Evolutionary conservation across 208 protist species (phyloP).

Genomic region (Acanthamoeba pearcei): DNA sequence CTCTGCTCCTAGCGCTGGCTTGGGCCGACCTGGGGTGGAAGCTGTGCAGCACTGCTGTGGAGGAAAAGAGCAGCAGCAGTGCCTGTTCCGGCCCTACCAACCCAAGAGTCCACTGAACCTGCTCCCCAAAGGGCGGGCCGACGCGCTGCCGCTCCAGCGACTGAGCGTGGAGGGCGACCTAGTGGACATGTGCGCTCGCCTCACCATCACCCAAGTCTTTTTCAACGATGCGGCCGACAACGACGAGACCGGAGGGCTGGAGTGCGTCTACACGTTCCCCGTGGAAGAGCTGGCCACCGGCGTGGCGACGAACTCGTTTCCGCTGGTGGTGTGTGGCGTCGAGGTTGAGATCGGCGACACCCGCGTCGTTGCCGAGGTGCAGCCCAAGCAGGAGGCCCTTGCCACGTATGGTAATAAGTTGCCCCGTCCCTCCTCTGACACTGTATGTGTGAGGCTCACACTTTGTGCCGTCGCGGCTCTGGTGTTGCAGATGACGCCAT

Average conservation of each 20-base stretch:
- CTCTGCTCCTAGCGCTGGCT: neutral
- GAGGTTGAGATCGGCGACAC: neutral
- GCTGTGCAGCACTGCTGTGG: neutral
- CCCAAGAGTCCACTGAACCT: neutral
- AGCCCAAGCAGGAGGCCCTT: neutral
- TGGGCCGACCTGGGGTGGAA: neutral
- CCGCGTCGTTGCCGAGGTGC: neutral
- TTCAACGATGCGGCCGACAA: neutral
- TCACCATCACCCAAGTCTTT: neutral
- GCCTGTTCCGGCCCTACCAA: neutral
- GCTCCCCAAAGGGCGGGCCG: neutral
- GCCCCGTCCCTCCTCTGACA: too few species aligned
- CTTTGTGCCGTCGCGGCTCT: neutral
- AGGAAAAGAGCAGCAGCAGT: neutral
- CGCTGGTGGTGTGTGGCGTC: conserved; percentile 30
- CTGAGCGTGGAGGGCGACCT: neutral
- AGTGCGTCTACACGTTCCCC: conserved; percentile 23
- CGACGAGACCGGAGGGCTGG: neutral
- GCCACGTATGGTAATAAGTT: neutral
- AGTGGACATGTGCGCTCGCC: neutral
- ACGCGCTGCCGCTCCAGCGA: neutral
- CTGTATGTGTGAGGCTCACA: neutral
- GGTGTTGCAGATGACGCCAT: conserved; percentile 41
- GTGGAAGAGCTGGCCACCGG: neutral
- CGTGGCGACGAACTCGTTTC: neutral